Evolutionary conservation across 176 grass and related monocot species (phyloP).

Genomic region (Chrysopogon serrulatus): DNA sequence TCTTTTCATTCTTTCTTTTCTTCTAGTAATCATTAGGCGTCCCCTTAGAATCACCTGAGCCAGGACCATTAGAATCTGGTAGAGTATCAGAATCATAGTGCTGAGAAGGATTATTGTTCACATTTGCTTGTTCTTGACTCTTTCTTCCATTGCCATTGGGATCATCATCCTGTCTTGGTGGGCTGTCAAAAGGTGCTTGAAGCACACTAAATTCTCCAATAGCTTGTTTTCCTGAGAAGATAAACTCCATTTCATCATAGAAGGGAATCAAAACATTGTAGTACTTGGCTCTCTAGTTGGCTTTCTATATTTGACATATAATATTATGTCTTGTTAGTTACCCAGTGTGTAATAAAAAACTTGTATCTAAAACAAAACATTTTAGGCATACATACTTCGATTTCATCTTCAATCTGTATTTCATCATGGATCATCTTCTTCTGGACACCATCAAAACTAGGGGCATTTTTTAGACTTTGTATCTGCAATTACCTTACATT

Average conservation of each 20-base stretch:
- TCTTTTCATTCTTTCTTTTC: neutral
- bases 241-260: neutral
- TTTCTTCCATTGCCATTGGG: neutral
- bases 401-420: constrained; percentile 4
- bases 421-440: neutral
- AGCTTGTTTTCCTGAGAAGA: neutral
- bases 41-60: neutral
- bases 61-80: neutral
- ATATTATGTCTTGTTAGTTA: too few relatives aligned
- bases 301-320: neutral
- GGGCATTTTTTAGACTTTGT: neutral
- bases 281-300: neutral
- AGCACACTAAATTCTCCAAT: neutral
- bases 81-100: neutral
- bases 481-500: neutral
- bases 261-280: neutral
- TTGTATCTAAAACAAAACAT: neutral
- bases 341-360: neutral
- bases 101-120: neutral
- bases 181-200: neutral
- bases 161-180: neutral
- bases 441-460: neutral
- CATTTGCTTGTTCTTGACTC: neutral
- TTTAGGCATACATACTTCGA: neutral
- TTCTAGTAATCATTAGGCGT: neutral